These are phyloP conservation scores for Aotearoamyces nothofagi DNA, from an alignment of 2,329 filamentous ascomycete genomes.

Conservation along the genomic window DNA sequence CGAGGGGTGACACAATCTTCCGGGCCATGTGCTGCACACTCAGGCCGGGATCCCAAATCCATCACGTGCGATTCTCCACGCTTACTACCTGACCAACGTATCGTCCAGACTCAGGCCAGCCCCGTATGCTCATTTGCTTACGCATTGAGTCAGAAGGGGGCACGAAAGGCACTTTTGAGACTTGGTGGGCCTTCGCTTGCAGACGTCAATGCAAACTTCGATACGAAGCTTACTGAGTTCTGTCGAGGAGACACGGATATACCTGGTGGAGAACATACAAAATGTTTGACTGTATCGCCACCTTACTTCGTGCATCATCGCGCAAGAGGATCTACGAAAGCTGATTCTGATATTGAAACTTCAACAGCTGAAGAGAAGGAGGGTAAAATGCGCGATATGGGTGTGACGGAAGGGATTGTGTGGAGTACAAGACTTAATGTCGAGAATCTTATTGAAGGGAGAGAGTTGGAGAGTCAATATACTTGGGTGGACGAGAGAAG, in stretches of 20 bases:
- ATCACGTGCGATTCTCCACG: background rate
- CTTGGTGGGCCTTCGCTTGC: background rate
- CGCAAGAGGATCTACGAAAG: background rate
- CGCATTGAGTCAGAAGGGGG: background rate
- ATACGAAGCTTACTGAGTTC: background rate
- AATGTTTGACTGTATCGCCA: slow-evolving; percentile 1
- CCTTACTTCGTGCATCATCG: background rate
- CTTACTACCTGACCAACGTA: background rate
- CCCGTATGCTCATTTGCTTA: background rate
- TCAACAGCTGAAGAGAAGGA: background rate
- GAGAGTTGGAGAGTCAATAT: background rate
- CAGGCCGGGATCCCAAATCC: background rate
- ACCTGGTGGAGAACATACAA: background rate
- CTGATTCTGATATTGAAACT: background rate
- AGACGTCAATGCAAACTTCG: background rate
- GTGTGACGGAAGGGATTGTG: background rate
- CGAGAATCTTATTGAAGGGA: background rate
- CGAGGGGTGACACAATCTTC: background rate
- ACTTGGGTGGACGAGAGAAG: background rate
- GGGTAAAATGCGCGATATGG: background rate
- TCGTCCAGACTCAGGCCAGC: background rate
- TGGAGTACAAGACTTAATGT: slow-evolving; percentile 1
- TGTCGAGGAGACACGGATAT: background rate
- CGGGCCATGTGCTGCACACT: background rate
- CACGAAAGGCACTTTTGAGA: background rate